Conservation (phyloP, 2,329 filamentous ascomycete genomes). For the Sclerotinia borealis region DNA sequence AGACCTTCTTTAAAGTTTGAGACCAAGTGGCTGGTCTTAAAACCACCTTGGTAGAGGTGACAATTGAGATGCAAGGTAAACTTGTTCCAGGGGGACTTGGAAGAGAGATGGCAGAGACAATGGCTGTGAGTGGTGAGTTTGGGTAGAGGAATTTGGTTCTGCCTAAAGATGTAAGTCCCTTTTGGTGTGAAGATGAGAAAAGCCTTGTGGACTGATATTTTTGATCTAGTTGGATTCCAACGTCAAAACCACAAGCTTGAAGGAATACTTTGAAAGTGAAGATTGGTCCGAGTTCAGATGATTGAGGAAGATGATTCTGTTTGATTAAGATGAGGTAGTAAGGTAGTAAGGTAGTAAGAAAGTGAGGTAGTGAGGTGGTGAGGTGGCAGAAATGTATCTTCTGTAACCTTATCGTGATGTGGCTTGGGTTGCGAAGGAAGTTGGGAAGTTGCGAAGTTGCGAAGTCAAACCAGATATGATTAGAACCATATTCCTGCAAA, state of each 20-base stretch:
- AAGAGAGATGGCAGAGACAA: constrained; percentile 33
- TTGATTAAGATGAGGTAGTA: no score
- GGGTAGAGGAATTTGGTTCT: constrained; percentile 32
- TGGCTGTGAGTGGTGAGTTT: constrained; percentile 33
- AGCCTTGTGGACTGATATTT: background rate
- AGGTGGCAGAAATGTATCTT: no score
- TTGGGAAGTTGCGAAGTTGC: no score
- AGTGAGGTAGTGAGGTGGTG: no score
- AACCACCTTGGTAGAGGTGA: constrained; percentile 13
- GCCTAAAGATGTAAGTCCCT: constrained; percentile 19
- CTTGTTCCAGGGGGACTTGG: constrained; percentile 30
- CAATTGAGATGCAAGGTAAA: constrained; percentile 25
- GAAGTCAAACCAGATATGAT: no score
- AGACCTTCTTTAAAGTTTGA: constrained; percentile 20
- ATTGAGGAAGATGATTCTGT: no score
- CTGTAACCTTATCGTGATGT: no score
- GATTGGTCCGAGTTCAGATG: constrained; percentile 15
- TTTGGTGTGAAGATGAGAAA: constrained; percentile 15
- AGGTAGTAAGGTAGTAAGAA: no score
- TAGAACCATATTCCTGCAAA: no score
- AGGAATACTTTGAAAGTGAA: constrained; percentile 19
- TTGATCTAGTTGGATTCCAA: constrained; percentile 21
- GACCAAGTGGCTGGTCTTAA: constrained; percentile 17
- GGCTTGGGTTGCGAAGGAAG: no score
- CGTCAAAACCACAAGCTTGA: constrained; percentile 19